Evolutionary conservation across 768 basidiomycete genomes (phyloP).

Genomic region (Psilocybe azurescens): DNA sequence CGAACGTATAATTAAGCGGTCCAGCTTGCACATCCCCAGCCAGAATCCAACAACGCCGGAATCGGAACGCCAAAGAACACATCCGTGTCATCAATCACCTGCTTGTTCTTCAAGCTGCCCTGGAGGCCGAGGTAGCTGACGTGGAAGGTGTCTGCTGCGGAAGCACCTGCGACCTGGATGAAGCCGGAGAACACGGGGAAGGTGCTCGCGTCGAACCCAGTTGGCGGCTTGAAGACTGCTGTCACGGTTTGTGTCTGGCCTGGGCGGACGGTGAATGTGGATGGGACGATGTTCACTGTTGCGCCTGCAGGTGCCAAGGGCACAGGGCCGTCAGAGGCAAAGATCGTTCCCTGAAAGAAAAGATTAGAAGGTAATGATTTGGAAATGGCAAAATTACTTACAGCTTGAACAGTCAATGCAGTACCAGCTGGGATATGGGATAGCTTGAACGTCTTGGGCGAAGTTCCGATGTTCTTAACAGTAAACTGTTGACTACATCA

Average conservation of each 20-base stretch:
- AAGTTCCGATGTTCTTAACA: constrained; percentile 53
- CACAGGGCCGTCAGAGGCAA: constrained; percentile 53
- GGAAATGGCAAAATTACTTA: constrained; percentile 19
- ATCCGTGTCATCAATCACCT: constrained; percentile 57
- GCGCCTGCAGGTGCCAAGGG: constrained; percentile 52
- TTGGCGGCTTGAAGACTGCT: constrained; percentile 52
- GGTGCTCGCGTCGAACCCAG: constrained; percentile 44
- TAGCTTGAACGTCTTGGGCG: constrained; percentile 49
- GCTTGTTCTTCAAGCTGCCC: constrained; percentile 50
- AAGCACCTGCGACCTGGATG: constrained; percentile 47
- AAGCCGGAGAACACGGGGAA: constrained; percentile 68
- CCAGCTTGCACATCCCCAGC: constrained; percentile 42
- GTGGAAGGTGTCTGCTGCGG: constrained; percentile 37
- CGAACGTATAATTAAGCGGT: constrained; percentile 53
- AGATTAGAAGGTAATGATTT: not conserved
- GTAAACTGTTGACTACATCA: constrained; percentile 49
- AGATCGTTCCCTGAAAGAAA: constrained; percentile 39
- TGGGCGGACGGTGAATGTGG: constrained; percentile 49
- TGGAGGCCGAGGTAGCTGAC: constrained; percentile 52
- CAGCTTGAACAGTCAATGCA: constrained; percentile 49
- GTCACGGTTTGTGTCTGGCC: constrained; percentile 45
- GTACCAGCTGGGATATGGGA: constrained; percentile 64
- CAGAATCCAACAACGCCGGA: constrained; percentile 48
- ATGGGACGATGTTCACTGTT: constrained; percentile 49
- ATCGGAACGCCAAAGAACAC: constrained; percentile 48